These are phyloP conservation scores for Aotearoamyces nothofagi DNA, from an alignment of 2,329 filamentous ascomycete species.

Conservation along the genomic window DNA sequence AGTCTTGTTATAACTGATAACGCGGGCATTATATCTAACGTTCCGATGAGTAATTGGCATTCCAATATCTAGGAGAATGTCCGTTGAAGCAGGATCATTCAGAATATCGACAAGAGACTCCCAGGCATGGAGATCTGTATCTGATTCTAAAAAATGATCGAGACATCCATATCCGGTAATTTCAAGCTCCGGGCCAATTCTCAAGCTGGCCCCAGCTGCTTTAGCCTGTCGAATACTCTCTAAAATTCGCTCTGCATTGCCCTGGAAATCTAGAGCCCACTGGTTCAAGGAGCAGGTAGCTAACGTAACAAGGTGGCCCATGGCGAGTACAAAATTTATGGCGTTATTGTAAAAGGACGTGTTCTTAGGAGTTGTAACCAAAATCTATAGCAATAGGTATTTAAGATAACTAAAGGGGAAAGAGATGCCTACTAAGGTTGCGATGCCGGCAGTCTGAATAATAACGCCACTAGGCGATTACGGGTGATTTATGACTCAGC, in stretches of 20 bases:
- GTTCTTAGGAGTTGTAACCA: too few relatives aligned
- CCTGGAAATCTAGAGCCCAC: conserved; percentile 40
- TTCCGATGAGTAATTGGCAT: conserved; percentile 48
- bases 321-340: too few relatives aligned
- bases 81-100: conserved; percentile 39
- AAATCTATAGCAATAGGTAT: too few relatives aligned
- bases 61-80: conserved; percentile 50
- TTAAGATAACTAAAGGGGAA: too few relatives aligned
- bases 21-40: conserved; percentile 45
- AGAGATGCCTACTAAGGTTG: too few relatives aligned
- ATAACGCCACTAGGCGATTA: too few relatives aligned
- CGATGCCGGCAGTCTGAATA: too few relatives aligned
- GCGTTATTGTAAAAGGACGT: too few relatives aligned
- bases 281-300: conserved; percentile 22
- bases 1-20: conserved; percentile 47
- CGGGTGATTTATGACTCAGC: too few relatives aligned
- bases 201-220: conserved; percentile 33
- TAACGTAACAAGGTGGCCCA: neutral
- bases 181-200: conserved; percentile 25
- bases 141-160: conserved; percentile 32
- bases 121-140: conserved; percentile 42
- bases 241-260: conserved; percentile 42
- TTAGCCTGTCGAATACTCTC: conserved; percentile 41
- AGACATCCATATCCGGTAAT: conserved; percentile 39
- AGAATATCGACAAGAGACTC: conserved; percentile 49